phyloP scores from a whole-genome alignment of 2,329 filamentous ascomycete species.

The Metarhizium album region DNA sequence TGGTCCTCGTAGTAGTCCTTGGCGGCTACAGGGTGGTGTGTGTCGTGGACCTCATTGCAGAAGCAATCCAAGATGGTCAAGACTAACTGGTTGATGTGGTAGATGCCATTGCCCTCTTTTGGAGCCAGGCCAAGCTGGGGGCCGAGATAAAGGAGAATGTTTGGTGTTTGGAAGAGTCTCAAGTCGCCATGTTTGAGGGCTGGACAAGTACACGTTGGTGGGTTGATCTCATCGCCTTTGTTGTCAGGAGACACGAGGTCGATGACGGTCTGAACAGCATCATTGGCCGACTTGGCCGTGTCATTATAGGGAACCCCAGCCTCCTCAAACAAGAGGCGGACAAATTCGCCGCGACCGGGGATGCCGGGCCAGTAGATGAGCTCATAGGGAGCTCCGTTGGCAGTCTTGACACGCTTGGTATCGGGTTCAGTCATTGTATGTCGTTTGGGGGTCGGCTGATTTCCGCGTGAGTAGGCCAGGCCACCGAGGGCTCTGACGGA shows the following conservation, averaged over 20 bases:
- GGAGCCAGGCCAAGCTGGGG: slow-evolving; percentile 45
- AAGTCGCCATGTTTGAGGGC: slow-evolving; percentile 52
- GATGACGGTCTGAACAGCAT: slow-evolving; percentile 41
- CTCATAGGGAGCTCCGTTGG: slow-evolving; percentile 43
- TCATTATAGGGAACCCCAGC: slow-evolving; percentile 55
- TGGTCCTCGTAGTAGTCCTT: slow-evolving; percentile 63
- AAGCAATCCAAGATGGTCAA: slow-evolving; percentile 63
- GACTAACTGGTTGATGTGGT: slow-evolving; percentile 50
- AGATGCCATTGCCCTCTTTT: slow-evolving; percentile 31
- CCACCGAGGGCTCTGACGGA: too few species aligned
- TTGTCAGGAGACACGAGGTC: slow-evolving; percentile 33
- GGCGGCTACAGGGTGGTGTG: slow-evolving; percentile 58
- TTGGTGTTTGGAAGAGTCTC: slow-evolving; percentile 57
- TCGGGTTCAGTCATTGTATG: slow-evolving; percentile 13
- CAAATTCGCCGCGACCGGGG: slow-evolving; percentile 64
- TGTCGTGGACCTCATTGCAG: slow-evolving; percentile 62
- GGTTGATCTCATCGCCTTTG: slow-evolving; percentile 43
- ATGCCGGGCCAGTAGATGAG: slow-evolving; percentile 62
- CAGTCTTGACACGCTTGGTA: slow-evolving; percentile 19
- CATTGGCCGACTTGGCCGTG: slow-evolving; percentile 25
- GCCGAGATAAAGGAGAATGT: slow-evolving; percentile 62
- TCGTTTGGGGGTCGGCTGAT: too few species aligned
- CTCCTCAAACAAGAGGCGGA: slow-evolving; percentile 65
- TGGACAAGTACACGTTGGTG: slow-evolving; percentile 57
- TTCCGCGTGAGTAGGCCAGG: too few species aligned